phyloP scores from a whole-genome alignment of 129 eudicot genomes.

The Saussurea involucrata region DNA sequence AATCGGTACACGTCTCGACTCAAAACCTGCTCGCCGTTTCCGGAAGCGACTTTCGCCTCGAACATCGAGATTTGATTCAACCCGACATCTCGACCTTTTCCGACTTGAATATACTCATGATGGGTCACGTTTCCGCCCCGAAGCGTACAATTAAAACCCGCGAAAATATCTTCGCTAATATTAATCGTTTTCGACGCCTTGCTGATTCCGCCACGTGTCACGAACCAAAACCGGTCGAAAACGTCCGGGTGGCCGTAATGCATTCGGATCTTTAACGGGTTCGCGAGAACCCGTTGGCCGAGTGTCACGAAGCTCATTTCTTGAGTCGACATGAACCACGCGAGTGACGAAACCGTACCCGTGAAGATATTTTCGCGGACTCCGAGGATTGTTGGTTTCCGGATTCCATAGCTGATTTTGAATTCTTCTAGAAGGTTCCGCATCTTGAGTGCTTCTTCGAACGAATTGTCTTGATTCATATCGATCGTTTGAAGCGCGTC shows the following conservation, averaged over 20 bases:
- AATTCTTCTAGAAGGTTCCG: constrained; percentile 89
- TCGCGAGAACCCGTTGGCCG: constrained; percentile 92
- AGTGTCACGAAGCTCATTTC: constrained; percentile 91
- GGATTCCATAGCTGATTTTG: constrained; percentile 50
- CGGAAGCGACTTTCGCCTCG: constrained; percentile 92
- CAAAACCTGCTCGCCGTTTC: constrained; percentile 86
- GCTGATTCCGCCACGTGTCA: constrained; percentile 88
- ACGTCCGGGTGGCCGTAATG: constrained; percentile 98
- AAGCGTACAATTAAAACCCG: constrained; percentile 85
- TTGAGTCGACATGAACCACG: constrained; percentile 97
- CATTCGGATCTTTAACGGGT: constrained; percentile 91
- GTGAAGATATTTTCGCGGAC: constrained; percentile 93
- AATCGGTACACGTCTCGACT: constrained; percentile 88
- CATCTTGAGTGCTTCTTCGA: constrained; percentile 90
- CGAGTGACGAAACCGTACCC: constrained; percentile 88
- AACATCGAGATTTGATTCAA: constrained; percentile 91
- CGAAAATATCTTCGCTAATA: constrained; percentile 86
- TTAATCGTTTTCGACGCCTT: constrained; percentile 86
- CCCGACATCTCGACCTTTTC: constrained; percentile 97
- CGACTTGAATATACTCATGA: constrained; percentile 91
- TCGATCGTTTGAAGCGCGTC: constrained; percentile 91
- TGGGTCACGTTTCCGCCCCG: constrained; percentile 91
- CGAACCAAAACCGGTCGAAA: constrained; percentile 88
- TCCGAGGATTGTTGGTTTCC: constrained; percentile 88
- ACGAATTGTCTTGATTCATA: constrained; percentile 88